A percentile compares a stretch with the other conserved stretches of the same genome.
Evolutionary conservation across 1,284 basidiomycete genomes (phyloP).

Genomic region (Papiliotrema nemorosa): DNA sequence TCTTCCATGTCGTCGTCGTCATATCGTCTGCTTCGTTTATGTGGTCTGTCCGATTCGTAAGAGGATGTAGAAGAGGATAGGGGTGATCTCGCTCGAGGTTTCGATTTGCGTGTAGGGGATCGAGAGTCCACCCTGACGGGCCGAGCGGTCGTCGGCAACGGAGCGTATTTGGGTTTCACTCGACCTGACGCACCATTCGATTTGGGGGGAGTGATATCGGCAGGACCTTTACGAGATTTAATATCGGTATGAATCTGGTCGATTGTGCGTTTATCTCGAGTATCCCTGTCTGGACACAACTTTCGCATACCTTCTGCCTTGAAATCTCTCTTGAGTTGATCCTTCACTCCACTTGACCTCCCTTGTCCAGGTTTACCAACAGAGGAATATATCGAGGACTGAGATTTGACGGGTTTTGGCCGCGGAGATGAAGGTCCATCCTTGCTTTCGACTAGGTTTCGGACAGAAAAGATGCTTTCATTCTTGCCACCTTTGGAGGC

Average conservation of each 20-base stretch:
- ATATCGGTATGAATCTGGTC: slow-evolving; percentile 43
- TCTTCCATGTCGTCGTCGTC: background rate
- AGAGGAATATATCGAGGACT: background rate
- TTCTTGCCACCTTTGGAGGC: slow-evolving; percentile 16
- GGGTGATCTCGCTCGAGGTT: slow-evolving; percentile 7
- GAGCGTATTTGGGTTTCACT: slow-evolving; percentile 2
- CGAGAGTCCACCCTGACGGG: background rate
- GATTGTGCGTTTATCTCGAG: slow-evolving; percentile 34
- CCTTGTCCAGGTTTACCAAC: background rate
- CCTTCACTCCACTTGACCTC: background rate
- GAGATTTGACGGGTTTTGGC: background rate
- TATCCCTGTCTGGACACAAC: slow-evolving; percentile 36
- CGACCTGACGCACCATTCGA: background rate
- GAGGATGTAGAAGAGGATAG: slow-evolving; percentile 12
- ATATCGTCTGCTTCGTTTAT: background rate
- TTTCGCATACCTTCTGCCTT: slow-evolving; percentile 23
- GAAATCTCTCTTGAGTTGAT: slow-evolving; percentile 16
- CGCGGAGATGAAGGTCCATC: slow-evolving; percentile 5
- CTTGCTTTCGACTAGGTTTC: slow-evolving; percentile 29
- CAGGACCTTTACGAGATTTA: slow-evolving; percentile 10
- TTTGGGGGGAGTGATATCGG: background rate
- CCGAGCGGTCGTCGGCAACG: slow-evolving; percentile 13
- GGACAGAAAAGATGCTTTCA: slow-evolving; percentile 32
- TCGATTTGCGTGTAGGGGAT: background rate
- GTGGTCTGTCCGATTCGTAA: slow-evolving; percentile 6